These are phyloP conservation scores for Trichoderma virens DNA, from an alignment of 495 filamentous ascomycete genomes.

Conservation along the genomic window DNA sequence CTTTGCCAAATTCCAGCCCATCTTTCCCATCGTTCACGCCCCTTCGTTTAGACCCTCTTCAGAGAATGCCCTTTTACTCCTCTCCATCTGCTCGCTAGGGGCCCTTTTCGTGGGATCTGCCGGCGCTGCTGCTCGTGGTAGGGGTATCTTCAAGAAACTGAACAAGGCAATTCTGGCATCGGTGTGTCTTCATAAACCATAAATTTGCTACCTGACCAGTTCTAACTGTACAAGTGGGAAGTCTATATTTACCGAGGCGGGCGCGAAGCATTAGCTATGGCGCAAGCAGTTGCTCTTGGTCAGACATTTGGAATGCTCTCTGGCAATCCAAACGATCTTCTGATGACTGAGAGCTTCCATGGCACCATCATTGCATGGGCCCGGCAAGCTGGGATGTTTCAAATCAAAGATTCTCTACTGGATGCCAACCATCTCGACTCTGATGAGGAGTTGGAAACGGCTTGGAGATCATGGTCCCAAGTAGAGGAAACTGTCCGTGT, in stretches of 20 bases:
- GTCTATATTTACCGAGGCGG: constrained; percentile 14
- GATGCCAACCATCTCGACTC: background rate
- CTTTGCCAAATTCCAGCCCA: constrained; percentile 16
- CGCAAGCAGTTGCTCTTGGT: constrained; percentile 31
- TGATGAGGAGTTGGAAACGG: background rate
- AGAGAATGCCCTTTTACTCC: constrained; percentile 16
- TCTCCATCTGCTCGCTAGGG: constrained; percentile 16
- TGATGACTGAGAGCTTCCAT: constrained; percentile 25
- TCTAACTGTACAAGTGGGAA: constrained; percentile 15
- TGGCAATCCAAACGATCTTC: constrained; percentile 13
- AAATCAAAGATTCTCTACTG: constrained; percentile 14
- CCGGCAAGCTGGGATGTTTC: constrained; percentile 20
- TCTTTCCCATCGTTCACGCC: constrained; percentile 16
- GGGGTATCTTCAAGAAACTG: background rate
- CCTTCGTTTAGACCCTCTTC: constrained; percentile 16
- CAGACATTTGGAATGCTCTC: constrained; percentile 35
- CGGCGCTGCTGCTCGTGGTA: constrained; percentile 13
- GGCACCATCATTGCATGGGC: constrained; percentile 34
- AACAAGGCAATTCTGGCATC: background rate
- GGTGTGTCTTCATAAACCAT: background rate
- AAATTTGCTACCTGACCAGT: constrained; percentile 5
- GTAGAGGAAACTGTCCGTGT: background rate
- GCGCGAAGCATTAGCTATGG: constrained; percentile 27
- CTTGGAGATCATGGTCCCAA: background rate
- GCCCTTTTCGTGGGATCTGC: constrained; percentile 16